A percentile compares a stretch with the other conserved stretches of the same genome.
These are phyloP conservation scores for Daedalea quercina DNA, from an alignment of 768 basidiomycete species.

Conservation along the genomic window DNA sequence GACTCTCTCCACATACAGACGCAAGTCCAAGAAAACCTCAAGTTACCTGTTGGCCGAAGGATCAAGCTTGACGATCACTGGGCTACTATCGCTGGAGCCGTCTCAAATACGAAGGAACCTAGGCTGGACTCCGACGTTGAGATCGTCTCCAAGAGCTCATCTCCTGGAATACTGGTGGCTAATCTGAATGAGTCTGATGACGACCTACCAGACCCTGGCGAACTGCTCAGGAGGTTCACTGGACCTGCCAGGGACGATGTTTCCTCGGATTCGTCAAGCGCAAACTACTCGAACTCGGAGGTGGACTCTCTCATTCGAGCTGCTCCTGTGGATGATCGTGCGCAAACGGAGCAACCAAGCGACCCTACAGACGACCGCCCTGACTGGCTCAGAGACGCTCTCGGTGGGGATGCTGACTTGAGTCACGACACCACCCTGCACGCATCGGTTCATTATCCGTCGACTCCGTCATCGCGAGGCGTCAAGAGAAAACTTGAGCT, in stretches of 20 bases:
- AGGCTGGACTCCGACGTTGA: slow-evolving; percentile 49
- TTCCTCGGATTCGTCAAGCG: slow-evolving; percentile 20
- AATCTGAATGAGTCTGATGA: slow-evolving; percentile 24
- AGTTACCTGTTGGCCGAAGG: slow-evolving; percentile 30
- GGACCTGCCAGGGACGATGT: slow-evolving; percentile 11
- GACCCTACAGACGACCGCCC: not conserved
- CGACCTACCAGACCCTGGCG: slow-evolving; percentile 27
- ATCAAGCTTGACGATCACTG: slow-evolving; percentile 33
- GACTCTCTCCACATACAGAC: slow-evolving; percentile 38
- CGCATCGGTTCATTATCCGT: too few relatives aligned
- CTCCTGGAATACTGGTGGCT: not conserved
- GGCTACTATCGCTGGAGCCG: not conserved
- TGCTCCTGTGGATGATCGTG: not conserved
- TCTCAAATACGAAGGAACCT: slow-evolving; percentile 27
- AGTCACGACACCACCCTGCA: not conserved
- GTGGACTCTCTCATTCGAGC: slow-evolving; percentile 35
- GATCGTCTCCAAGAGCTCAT: slow-evolving; percentile 26
- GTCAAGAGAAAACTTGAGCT: too few relatives aligned
- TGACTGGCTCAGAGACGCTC: slow-evolving; percentile 2
- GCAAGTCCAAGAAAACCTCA: slow-evolving; percentile 29
- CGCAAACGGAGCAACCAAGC: too few relatives aligned
- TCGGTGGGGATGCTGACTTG: not conserved
- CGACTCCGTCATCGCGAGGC: too few relatives aligned
- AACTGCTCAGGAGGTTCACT: slow-evolving; percentile 26
- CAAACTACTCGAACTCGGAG: slow-evolving; percentile 37